Base-by-base conservation (phyloP, 305 asterid species). In the Fraxinus latifolia region DNA sequence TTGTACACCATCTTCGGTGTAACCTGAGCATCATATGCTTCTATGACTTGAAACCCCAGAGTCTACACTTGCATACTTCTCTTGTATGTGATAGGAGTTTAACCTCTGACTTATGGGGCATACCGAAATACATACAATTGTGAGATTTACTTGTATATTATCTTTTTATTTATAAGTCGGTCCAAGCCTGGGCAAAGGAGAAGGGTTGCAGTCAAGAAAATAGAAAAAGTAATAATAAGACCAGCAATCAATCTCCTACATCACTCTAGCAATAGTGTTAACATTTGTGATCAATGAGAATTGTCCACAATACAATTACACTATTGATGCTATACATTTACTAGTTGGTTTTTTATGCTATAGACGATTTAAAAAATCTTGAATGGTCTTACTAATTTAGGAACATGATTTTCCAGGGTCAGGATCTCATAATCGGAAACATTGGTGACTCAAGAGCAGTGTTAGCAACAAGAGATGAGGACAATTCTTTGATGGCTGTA, bases 361-460 rank as follows among this genome's bases (percentile, higher is more conserved):
- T 37, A 32, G 50, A 36, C 5, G 50, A 72, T 32, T 72, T 72
- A 15, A 17, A 33, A 15, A 33, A 72, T 72, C 77, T 72, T 33
- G 19, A 17, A 8, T 15, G 29, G 77, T 72, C 29, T 33, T 72
- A 15, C 27, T 32, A 72, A 32, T 72, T 33, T 72, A 32, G 77
- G 77, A 32, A 72, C 50, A 0, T 72, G 77, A 32, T 53, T 62
- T 68, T 31, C 44, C 33, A 85, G 88, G 88, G 84, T 65, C 82
- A 80, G 68, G 80, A 85, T 85, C 88, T 85, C 78, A 82, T 85
- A 65, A 80, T 85, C 74, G 88, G 88, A 74, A 83, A 85, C 76
- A 71, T 85, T 68, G 88, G 88, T 58, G 88, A 85, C 79, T 85
- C 88, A 5, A 85, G 88, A 80, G 88, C 84, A 71, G 84, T 85